Percentiles rank a stretch among this genome's conserved stretches.
Evolutionary conservation across 495 filamentous ascomycete species (phyloP).

Genomic region (Physcia stellaris): DNA sequence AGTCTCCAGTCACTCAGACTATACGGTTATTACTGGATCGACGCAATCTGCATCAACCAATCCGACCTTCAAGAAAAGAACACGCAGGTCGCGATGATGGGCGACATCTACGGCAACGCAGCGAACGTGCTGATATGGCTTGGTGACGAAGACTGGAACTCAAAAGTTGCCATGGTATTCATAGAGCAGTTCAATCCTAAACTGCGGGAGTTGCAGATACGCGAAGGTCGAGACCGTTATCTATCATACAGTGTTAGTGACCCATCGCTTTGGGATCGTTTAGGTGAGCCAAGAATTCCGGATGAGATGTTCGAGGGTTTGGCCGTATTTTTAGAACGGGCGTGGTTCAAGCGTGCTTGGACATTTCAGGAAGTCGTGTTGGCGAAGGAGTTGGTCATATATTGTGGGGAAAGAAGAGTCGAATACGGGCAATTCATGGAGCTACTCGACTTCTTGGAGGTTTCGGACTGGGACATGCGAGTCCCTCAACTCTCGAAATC

Average conservation of each 20-base stretch:
- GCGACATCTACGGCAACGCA: constrained; percentile 1
- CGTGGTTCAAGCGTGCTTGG: background rate
- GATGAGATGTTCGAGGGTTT: background rate
- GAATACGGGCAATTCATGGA: background rate
- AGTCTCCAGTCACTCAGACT: background rate
- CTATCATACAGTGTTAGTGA: background rate
- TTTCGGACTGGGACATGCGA: background rate
- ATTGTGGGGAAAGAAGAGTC: background rate
- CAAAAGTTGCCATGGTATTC: background rate
- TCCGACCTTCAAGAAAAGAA: constrained; percentile 1
- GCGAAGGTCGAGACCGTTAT: background rate
- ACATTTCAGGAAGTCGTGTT: background rate
- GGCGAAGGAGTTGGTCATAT: background rate
- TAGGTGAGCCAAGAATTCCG: background rate
- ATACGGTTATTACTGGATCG: background rate
- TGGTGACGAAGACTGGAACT: background rate
- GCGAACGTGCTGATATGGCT: background rate
- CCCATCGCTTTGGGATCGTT: background rate
- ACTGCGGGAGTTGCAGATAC: background rate
- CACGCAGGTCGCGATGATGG: constrained; percentile 5
- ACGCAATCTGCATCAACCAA: constrained; percentile 5
- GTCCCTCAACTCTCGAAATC: background rate
- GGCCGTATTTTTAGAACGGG: background rate
- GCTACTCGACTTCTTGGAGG: background rate
- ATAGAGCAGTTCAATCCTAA: background rate